Evolutionary conservation across 148 eudicot species (phyloP).

Genomic region (Vaccinium darrowii): DNA sequence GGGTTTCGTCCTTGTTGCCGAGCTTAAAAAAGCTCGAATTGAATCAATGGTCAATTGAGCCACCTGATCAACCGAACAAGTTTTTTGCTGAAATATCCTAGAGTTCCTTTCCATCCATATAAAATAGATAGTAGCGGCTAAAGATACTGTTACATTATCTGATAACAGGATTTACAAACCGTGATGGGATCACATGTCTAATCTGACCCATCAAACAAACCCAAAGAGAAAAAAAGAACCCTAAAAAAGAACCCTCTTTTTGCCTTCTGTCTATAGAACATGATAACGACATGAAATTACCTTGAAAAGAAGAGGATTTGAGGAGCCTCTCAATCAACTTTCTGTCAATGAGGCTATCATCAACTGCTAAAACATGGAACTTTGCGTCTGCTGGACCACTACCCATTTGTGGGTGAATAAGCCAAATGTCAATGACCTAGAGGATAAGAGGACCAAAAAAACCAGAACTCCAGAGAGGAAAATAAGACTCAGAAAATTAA

Average conservation of each 20-base stretch:
- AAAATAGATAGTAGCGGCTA: too few species aligned
- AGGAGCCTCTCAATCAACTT: constrained; percentile 64
- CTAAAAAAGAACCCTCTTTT: background rate
- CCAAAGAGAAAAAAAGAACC: too few species aligned
- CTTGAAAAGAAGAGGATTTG: constrained; percentile 60
- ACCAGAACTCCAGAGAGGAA: background rate
- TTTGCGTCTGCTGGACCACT: constrained; percentile 25
- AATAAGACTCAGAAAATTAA: background rate
- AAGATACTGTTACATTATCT: too few species aligned
- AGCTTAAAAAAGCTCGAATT: too few species aligned
- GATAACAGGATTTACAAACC: too few species aligned
- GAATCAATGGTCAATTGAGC: too few species aligned
- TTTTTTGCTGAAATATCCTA: too few species aligned
- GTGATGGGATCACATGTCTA: background rate
- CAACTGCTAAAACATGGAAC: constrained; percentile 68
- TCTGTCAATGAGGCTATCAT: constrained; percentile 60
- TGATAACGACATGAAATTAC: constrained; percentile 23
- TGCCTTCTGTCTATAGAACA: background rate
- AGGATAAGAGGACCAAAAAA: background rate
- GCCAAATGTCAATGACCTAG: background rate
- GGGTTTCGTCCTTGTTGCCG: too few species aligned
- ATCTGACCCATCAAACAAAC: background rate
- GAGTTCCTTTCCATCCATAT: too few species aligned
- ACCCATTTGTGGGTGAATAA: background rate
- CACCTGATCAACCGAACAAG: too few species aligned